These are phyloP conservation scores for Triticum urartu DNA, from an alignment of 176 grass and related monocot species.

Conservation along the genomic window DNA sequence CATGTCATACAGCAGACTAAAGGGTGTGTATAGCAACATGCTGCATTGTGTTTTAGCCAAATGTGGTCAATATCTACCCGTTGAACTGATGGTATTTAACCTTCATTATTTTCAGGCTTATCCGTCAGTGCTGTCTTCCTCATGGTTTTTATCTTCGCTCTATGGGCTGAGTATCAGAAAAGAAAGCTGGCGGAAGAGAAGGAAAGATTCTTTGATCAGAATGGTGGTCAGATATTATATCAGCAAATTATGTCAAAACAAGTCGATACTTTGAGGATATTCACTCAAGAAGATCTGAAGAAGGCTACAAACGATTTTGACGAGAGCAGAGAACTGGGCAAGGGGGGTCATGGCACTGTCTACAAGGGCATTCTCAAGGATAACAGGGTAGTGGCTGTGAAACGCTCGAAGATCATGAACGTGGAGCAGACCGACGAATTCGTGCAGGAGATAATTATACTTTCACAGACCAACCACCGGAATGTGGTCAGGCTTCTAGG, in stretches of 20 bases:
- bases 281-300: neutral
- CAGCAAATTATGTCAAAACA: conserved; percentile 21
- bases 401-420: conserved; percentile 1
- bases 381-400: conserved; percentile 11
- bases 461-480: neutral
- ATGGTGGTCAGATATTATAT: conserved; percentile 19
- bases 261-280: conserved; percentile 12
- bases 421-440: neutral
- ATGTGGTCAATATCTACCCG: neutral
- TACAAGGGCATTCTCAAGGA: conserved; percentile 10
- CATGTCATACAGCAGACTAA: neutral
- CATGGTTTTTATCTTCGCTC: neutral
- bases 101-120: neutral
- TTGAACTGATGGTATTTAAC: neutral
- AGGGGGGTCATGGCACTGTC: neutral
- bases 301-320: conserved; percentile 5
- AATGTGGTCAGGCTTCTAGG: conserved; percentile 1
- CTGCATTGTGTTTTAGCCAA: neutral
- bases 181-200: neutral
- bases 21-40: neutral
- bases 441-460: neutral
- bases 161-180: neutral
- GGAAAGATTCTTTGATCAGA: neutral
- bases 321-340: neutral
- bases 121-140: neutral